Conservation (phyloP, 345 rosid genomes). For the Ailanthus altissimus region DNA sequence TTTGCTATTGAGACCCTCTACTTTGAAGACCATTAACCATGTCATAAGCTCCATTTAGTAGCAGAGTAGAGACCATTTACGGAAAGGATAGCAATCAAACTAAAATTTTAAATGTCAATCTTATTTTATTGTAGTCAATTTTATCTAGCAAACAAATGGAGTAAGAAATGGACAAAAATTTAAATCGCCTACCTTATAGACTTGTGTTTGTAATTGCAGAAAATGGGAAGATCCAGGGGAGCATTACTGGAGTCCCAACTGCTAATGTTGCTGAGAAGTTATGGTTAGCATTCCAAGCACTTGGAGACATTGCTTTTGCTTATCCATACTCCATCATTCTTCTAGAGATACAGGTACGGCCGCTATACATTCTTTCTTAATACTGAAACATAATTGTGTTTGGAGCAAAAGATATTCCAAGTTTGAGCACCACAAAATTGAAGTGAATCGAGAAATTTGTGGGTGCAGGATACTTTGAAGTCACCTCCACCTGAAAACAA, state of each 20-base stretch:
- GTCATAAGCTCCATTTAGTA: not conserved
- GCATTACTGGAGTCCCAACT: conserved; percentile 50
- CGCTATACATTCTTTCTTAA: not conserved
- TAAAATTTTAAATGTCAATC: not conserved
- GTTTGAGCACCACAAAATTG: not conserved
- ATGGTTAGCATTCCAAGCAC: conserved; percentile 54
- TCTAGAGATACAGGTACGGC: conserved; percentile 62
- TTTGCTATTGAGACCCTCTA: not conserved
- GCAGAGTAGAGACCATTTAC: not conserved
- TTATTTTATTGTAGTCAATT: not conserved
- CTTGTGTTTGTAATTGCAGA: conserved; percentile 32
- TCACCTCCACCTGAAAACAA: conserved; percentile 49
- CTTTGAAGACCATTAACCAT: not conserved
- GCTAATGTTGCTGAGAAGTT: conserved; percentile 35
- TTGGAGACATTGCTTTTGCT: conserved; percentile 64
- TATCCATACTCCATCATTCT: conserved; percentile 61
- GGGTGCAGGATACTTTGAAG: conserved; percentile 42
- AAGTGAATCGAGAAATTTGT: not conserved
- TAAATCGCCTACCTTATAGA: not conserved
- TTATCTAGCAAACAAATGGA: not conserved
- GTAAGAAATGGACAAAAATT: not conserved
- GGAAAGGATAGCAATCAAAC: not conserved
- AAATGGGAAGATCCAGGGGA: conserved; percentile 50
- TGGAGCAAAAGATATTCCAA: not conserved
- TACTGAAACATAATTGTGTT: not conserved